Evolutionary conservation across 2,329 filamentous ascomycete species (phyloP).

Genomic region (Verticillium klebahnii): DNA sequence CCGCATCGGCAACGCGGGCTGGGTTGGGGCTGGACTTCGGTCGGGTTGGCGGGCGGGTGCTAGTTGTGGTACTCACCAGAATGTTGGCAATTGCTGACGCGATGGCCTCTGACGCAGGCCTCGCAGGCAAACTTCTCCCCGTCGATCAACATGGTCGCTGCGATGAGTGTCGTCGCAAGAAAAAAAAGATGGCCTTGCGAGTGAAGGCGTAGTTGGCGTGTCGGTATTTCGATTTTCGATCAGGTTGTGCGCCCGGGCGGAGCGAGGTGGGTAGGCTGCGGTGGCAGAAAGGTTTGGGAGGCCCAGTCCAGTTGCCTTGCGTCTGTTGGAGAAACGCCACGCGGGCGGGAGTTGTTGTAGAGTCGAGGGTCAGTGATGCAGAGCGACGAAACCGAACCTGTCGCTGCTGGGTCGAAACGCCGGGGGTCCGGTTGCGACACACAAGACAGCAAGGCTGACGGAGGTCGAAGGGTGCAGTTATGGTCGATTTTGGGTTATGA

Average conservation of each 20-base stretch:
- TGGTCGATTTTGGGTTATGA: not conserved
- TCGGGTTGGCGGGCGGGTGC: conserved; percentile 10
- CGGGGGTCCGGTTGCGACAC: not conserved
- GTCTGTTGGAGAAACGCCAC: not conserved
- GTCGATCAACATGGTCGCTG: conserved; percentile 68
- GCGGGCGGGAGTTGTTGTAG: not conserved
- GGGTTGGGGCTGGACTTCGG: not conserved
- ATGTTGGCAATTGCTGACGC: conserved; percentile 98
- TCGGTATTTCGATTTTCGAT: not conserved
- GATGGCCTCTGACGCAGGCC: conserved; percentile 95
- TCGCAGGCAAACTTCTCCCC: conserved; percentile 98
- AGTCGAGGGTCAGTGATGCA: not conserved
- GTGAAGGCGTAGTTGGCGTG: not conserved
- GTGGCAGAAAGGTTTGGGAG: not conserved
- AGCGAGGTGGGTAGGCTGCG: not conserved
- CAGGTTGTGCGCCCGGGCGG: not conserved
- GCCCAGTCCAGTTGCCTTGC: not conserved
- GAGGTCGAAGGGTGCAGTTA: not conserved
- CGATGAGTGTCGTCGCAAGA: not conserved
- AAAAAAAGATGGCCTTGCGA: not conserved
- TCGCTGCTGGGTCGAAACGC: not conserved
- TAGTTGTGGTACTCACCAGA: conserved; percentile 61
- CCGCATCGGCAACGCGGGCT: not conserved
- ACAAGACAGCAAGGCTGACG: not conserved
- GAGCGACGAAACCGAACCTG: not conserved